A percentile compares a stretch with the other conserved stretches of the same genome.
Evolutionary conservation across 176 grass and related monocot genomes (phyloP).

Genomic region (Raddia guianensis): DNA sequence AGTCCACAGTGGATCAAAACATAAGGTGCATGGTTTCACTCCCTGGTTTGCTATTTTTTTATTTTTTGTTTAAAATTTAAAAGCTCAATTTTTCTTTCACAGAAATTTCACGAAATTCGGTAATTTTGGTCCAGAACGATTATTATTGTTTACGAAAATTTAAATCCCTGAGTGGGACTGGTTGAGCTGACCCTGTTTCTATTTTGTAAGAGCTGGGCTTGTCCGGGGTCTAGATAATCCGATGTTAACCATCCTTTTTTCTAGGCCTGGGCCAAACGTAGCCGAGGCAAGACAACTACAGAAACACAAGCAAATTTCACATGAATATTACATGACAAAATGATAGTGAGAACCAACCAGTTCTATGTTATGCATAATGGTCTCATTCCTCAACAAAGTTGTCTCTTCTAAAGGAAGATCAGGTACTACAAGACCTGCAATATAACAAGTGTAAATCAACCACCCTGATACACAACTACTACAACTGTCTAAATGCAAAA

Average conservation of each 20-base stretch:
- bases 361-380: conserved; percentile 74
- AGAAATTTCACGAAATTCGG: no score
- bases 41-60: no score
- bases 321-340: background rate
- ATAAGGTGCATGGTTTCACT: no score
- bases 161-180: background rate
- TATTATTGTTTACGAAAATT: no score
- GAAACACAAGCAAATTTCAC: background rate
- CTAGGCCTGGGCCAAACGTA: background rate
- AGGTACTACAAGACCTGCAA: conserved; percentile 85
- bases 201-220: background rate
- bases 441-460: conserved; percentile 13
- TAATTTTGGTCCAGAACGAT: no score
- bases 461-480: background rate
- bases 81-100: no score
- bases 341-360: conserved; percentile 55
- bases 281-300: background rate
- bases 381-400: conserved; percentile 61
- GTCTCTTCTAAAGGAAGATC: conserved; percentile 96
- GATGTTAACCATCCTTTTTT: background rate
- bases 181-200: conserved; percentile 3
- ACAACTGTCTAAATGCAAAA: conserved; percentile 11
- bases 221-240: conserved; percentile 2
- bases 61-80: no score
- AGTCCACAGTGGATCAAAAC: no score